These are phyloP conservation scores for Blechomonas ayalai DNA, from an alignment of 208 protist species.

Conservation along the genomic window DNA sequence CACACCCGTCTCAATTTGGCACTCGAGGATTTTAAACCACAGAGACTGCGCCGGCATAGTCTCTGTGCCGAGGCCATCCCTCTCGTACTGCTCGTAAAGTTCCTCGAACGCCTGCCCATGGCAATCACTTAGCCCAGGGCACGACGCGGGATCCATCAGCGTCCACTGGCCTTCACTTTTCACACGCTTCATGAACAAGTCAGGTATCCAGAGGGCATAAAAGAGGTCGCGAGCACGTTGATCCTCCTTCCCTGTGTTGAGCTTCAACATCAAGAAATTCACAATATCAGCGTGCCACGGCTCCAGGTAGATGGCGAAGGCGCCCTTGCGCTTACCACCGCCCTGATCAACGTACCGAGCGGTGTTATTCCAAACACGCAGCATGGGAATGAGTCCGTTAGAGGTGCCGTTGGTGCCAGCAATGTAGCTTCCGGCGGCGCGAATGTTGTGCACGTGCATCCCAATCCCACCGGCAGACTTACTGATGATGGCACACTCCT, in stretches of 20 bases:
- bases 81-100: conserved; percentile 93
- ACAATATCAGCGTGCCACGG: conserved; percentile 99
- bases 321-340: conserved; percentile 97
- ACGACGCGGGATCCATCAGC: conserved; percentile 97
- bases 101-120: conserved; percentile 95
- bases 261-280: conserved; percentile 96
- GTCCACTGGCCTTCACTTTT: conserved; percentile 93
- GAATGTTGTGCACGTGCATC: conserved; percentile 96
- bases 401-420: conserved; percentile 95
- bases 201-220: conserved; percentile 98
- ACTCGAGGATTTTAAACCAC: conserved; percentile 98
- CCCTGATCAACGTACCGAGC: conserved; percentile 98
- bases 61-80: conserved; percentile 77
- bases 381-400: conserved; percentile 98
- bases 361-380: conserved; percentile 99
- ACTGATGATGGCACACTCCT: conserved; percentile 96
- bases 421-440: conserved; percentile 95
- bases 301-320: conserved; percentile 99
- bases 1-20: conserved; percentile 98
- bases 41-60: conserved; percentile 95
- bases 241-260: conserved; percentile 98
- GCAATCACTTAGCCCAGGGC: conserved; percentile 92
- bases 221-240: conserved; percentile 97
- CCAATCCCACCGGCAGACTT: conserved; percentile 98
- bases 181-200: conserved; percentile 99